Conservation (phyloP, 106 monocot genomes). For the Acanthochlamys bracteata region DNA sequence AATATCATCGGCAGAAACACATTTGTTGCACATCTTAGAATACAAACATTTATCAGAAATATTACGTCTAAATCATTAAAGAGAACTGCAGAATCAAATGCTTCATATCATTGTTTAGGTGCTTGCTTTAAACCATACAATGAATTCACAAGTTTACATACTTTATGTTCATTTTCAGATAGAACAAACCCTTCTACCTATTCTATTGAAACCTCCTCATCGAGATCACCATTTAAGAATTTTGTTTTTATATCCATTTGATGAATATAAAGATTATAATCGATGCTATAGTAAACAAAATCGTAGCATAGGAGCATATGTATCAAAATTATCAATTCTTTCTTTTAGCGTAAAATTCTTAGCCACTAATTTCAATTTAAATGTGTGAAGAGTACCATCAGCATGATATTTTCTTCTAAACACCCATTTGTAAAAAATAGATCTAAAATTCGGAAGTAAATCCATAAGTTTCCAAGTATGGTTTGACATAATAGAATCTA, state of each 20-base stretch:
- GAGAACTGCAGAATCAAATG: not conserved
- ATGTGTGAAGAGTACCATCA: not conserved
- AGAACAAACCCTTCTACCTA: not conserved
- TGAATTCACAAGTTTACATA: too few species aligned
- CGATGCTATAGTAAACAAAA: not conserved
- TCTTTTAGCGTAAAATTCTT: not conserved
- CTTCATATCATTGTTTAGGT: not conserved
- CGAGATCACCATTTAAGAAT: conserved; percentile 1
- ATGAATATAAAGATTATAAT: not conserved
- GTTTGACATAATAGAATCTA: not conserved
- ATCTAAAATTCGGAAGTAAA: not conserved
- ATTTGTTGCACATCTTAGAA: not conserved
- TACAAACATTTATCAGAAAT: not conserved
- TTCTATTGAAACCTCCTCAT: not conserved
- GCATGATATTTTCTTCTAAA: not conserved
- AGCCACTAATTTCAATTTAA: not conserved
- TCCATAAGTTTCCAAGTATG: not conserved
- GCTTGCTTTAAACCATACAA: too few species aligned
- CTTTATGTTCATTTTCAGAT: too few species aligned
- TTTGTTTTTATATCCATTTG: conserved; percentile 4
- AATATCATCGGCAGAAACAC: not conserved
- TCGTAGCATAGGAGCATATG: not conserved
- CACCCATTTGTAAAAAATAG: not conserved
- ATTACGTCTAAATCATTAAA: conserved; percentile 3
- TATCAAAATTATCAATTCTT: not conserved